A percentile compares a stretch with the other conserved stretches of the same genome.
Conservation (phyloP, 108 stramenopile species). For the Cyclotella baltica region DNA sequence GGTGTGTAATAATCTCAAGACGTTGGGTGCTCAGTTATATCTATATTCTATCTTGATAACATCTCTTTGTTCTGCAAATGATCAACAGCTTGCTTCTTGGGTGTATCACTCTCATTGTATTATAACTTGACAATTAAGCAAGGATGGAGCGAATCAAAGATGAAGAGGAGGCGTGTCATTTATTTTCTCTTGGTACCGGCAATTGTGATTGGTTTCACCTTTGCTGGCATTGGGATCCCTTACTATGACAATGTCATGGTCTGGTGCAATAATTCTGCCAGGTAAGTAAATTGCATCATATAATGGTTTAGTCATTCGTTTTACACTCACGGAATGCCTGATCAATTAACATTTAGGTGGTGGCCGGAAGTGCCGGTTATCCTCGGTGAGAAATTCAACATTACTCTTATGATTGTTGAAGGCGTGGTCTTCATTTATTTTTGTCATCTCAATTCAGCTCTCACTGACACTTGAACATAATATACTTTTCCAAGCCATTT, state of each 20-base stretch:
- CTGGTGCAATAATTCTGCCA: conserved; percentile 13
- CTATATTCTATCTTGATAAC: not conserved
- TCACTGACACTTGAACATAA: too few species aligned
- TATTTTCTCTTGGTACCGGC: not conserved
- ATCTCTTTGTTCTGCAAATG: not conserved
- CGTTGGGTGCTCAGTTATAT: not conserved
- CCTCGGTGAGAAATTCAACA: not conserved
- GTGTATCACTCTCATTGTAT: not conserved
- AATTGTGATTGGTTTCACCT: not conserved
- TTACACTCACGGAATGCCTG: not conserved
- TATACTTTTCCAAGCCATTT: too few species aligned
- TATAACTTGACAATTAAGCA: conserved; percentile 10
- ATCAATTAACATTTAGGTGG: not conserved
- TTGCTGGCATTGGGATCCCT: conserved; percentile 1
- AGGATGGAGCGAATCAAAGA: not conserved
- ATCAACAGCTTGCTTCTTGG: conserved; percentile 6
- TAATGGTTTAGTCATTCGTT: not conserved
- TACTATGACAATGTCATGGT: conserved; percentile 12
- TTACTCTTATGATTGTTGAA: not conserved
- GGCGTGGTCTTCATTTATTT: not conserved
- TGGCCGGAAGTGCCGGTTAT: conserved; percentile 34
- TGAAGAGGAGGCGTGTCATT: not conserved
- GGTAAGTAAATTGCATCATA: not conserved
- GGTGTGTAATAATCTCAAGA: not conserved
- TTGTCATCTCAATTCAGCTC: too few species aligned